Evolutionary conservation across 139 green algal species (phyloP), one percentile per base, ranked within the genome.

Genomic region (Picochlorum sp.): DNA sequence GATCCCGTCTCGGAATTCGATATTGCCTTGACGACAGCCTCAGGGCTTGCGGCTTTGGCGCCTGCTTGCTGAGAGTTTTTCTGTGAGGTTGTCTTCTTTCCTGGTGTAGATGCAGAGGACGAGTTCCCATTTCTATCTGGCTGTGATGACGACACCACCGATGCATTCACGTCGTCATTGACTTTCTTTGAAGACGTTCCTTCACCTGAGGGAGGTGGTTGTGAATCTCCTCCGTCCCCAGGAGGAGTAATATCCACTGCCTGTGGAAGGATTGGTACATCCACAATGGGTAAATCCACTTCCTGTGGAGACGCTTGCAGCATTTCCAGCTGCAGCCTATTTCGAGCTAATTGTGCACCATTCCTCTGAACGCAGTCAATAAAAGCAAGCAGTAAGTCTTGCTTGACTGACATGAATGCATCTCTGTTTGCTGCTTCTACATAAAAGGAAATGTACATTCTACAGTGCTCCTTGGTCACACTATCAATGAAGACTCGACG

Each of bases 401-500:
- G 85, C 76, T 91, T 92, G 30, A 88, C 76, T 24, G 84, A 76
- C 85, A 94, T 92, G 83, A 90, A 94, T 4, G 84, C 81, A 68
- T 94, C 86, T 24, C 82, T 69, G 70, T 92, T 95, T 47, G 75
- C 60, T 0, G 81, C 81, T 66, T 90, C 83, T 15, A 87, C 61
- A 61, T 93, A 93, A 67, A 90, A 91, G 62, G 70, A 82, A 18
- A 86, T 62, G 72, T 91, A 90, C 38, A 91, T 82, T n/a, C 58
- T 70, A 49, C 76, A 59, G 57, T 81, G 60, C 24, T 94, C 85
- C 13, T 67, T 64, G 0, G 73, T 86, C 26, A 96, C 71, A 65
- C 90, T 92, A 76, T 94, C 80, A 61, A 96, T 63, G 71, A 95
- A 96, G 18, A 92, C 81, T 64, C 89, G 84, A 54, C 86, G 79